A percentile compares a stretch with the other conserved stretches of the same genome.
Conservation (phyloP, 1,284 basidiomycete genomes). For the Golubevia sp. region DNA sequence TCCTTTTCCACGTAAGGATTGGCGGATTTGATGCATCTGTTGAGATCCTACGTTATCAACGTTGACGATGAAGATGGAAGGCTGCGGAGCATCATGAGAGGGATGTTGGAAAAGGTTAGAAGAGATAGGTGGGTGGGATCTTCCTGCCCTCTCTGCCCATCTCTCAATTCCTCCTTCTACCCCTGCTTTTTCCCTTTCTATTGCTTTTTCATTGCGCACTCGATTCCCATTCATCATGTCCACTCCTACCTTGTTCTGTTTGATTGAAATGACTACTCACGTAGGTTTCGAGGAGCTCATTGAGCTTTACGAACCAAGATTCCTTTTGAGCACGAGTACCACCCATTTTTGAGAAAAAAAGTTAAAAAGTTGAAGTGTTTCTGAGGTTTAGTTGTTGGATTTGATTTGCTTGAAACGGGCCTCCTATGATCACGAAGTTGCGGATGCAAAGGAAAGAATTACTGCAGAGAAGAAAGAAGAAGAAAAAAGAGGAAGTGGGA, state of each 20-base stretch:
- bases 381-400: too few relatives aligned
- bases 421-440: too few relatives aligned
- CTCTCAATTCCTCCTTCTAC: not conserved
- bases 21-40: slow-evolving; percentile 98
- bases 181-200: not conserved
- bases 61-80: slow-evolving; percentile 96
- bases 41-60: slow-evolving; percentile 99
- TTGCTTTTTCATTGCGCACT: not conserved
- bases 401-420: too few relatives aligned
- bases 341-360: slow-evolving; percentile 73
- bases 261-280: not conserved
- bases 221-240: not conserved
- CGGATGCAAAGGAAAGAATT: too few relatives aligned
- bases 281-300: slow-evolving; percentile 87
- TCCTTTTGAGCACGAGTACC: slow-evolving; percentile 87
- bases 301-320: slow-evolving; percentile 90
- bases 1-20: slow-evolving; percentile 90
- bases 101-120: slow-evolving; percentile 1
- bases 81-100: slow-evolving; percentile 65
- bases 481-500: not conserved
- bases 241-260: not conserved
- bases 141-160: not conserved
- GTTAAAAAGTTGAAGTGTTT: not conserved
- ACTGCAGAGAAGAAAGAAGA: not conserved
- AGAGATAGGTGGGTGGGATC: too few relatives aligned